phyloP scores from a whole-genome alignment of 768 basidiomycete species.

The Macrolepiota fuliginosa region DNA sequence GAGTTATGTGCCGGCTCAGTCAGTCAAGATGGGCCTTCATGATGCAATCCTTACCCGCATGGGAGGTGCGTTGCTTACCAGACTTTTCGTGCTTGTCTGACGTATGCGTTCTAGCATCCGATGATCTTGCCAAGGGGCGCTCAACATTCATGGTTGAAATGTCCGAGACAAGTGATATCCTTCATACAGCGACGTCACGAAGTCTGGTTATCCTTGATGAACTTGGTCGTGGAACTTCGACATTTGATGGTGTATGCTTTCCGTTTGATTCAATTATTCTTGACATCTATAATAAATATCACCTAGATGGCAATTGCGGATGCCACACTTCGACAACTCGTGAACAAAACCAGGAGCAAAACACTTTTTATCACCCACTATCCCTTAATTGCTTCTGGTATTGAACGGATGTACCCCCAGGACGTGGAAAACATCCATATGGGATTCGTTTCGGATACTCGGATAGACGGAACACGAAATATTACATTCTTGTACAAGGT shows the following conservation, averaged over 20 bases:
- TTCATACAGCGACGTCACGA: slow-evolving; percentile 67
- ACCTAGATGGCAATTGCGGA: slow-evolving; percentile 82
- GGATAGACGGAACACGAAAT: slow-evolving; percentile 70
- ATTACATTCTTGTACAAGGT: slow-evolving; percentile 88
- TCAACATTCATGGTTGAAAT: slow-evolving; percentile 99
- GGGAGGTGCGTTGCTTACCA: slow-evolving; percentile 59
- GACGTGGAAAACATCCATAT: slow-evolving; percentile 82
- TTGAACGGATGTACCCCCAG: slow-evolving; percentile 56
- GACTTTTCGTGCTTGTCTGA: background rate
- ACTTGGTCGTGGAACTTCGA: slow-evolving; percentile 87
- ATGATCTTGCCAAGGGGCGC: slow-evolving; percentile 81
- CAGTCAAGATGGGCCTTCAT: slow-evolving; percentile 72
- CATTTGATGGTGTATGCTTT: slow-evolving; percentile 75
- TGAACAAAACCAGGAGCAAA: slow-evolving; percentile 56
- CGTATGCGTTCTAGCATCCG: slow-evolving; percentile 55
- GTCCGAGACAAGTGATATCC: slow-evolving; percentile 88
- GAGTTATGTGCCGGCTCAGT: slow-evolving; percentile 82
- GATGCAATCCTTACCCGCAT: slow-evolving; percentile 88
- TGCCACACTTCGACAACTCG: slow-evolving; percentile 74
- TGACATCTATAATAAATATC: background rate
- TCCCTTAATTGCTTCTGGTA: slow-evolving; percentile 71
- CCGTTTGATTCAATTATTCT: background rate
- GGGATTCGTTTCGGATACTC: slow-evolving; percentile 70
- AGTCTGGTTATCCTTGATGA: slow-evolving; percentile 91
- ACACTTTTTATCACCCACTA: slow-evolving; percentile 96